Evolutionary conservation across 108 stramenopile genomes (phyloP).

Genomic region (Poteriospumella lacustris): DNA sequence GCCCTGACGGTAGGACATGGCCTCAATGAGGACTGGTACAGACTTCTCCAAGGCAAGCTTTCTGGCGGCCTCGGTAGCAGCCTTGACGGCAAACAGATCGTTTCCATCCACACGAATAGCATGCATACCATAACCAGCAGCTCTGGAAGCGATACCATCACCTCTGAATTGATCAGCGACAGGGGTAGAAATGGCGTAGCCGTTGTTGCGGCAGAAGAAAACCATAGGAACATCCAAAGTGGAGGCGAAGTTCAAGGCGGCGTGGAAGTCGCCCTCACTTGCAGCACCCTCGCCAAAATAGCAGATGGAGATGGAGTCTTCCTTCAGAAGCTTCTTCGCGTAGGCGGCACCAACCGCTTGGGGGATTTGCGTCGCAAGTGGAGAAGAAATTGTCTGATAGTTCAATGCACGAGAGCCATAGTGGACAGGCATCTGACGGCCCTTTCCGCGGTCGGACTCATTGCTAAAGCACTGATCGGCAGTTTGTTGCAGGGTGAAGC

Average conservation of each 20-base stretch:
- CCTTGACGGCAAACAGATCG: conserved; percentile 84
- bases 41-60: conserved; percentile 54
- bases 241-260: conserved; percentile 87
- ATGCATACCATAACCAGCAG: conserved; percentile 88
- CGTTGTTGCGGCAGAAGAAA: conserved; percentile 96
- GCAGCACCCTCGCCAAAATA: conserved; percentile 97
- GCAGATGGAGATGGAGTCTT: conserved; percentile 58
- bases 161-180: conserved; percentile 87
- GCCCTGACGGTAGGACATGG: conserved; percentile 93
- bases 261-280: conserved; percentile 90
- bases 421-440: conserved; percentile 97
- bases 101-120: conserved; percentile 96
- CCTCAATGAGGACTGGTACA: conserved; percentile 86
- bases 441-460: conserved; percentile 77
- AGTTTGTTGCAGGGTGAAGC: conserved; percentile 86
- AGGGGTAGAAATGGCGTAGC: conserved; percentile 93
- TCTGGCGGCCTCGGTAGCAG: conserved; percentile 73
- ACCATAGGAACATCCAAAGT: conserved; percentile 80
- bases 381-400: conserved; percentile 87
- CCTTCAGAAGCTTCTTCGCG: conserved; percentile 65
- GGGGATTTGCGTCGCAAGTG: conserved; percentile 91
- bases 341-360: conserved; percentile 89
- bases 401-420: conserved; percentile 84
- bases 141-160: conserved; percentile 86
- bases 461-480: conserved; percentile 94